These are phyloP conservation scores for Suillus weaverae DNA, from an alignment of 768 basidiomycete genomes.

Conservation along the genomic window DNA sequence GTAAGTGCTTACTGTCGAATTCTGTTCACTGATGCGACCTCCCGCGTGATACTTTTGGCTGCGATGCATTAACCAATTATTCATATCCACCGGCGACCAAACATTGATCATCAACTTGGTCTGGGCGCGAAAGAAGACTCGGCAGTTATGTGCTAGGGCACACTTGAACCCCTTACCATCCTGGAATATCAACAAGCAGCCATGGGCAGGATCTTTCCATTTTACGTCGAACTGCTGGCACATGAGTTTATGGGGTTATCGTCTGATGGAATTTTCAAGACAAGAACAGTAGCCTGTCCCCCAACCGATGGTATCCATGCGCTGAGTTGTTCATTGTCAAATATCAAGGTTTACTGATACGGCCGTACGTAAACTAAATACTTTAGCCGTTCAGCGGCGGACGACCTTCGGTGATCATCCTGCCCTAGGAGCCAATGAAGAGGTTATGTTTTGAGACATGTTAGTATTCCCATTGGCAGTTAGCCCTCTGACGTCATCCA, in stretches of 20 bases:
- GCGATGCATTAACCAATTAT: background rate
- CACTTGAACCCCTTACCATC: background rate
- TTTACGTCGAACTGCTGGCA: background rate
- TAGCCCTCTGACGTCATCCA: background rate
- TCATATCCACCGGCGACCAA: background rate
- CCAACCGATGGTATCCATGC: background rate
- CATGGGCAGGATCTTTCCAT: too few relatives aligned
- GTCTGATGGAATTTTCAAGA: background rate
- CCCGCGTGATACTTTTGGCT: background rate
- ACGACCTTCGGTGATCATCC: background rate
- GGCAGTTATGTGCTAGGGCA: background rate
- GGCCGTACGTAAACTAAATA: background rate
- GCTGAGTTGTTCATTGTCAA: background rate
- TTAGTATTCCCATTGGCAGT: background rate
- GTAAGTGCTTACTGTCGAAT: background rate
- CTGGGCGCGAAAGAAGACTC: background rate
- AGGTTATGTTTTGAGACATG: background rate
- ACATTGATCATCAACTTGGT: background rate
- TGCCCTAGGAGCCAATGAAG: background rate
- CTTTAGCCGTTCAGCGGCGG: background rate
- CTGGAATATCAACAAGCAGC: background rate
- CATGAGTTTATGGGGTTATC: background rate
- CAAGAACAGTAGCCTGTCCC: background rate
- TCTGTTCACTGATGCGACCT: background rate
- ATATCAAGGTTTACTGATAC: background rate